A percentile compares a stretch with the other conserved stretches of the same genome.
phyloP scores from a whole-genome alignment of 257 asterid species.

The Solanum gandarillasii region DNA sequence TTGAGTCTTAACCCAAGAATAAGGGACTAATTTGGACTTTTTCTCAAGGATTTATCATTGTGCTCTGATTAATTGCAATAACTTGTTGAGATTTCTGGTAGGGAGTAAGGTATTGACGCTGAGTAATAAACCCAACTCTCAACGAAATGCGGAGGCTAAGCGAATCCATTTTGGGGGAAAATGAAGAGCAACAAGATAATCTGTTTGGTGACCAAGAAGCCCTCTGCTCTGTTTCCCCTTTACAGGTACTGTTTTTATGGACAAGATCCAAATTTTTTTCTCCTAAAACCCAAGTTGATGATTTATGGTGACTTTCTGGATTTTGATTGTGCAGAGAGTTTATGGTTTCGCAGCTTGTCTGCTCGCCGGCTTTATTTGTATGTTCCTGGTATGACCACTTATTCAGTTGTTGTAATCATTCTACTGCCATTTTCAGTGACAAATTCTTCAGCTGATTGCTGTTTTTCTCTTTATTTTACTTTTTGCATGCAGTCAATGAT shows the following conservation, averaged over 20 bases:
- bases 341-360: conserved; percentile 80
- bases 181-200: conserved; percentile 55
- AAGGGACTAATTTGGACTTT: background rate
- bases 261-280: background rate
- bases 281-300: background rate
- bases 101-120: background rate
- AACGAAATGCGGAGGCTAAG: conserved; percentile 50
- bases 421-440: background rate
- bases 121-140: background rate
- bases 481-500: conserved; percentile 61
- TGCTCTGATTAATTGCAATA: background rate
- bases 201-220: conserved; percentile 61
- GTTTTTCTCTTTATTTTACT: background rate
- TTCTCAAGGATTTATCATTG: background rate
- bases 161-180: conserved; percentile 26
- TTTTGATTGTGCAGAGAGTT: conserved; percentile 53
- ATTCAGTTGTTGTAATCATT: background rate
- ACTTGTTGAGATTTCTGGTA: background rate
- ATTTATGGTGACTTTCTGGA: background rate
- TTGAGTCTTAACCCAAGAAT: background rate
- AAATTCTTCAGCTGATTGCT: background rate
- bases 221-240: conserved; percentile 63
- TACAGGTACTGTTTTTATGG: conserved; percentile 40
- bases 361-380: conserved; percentile 61
- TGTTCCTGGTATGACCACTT: conserved; percentile 64